Base-by-base conservation (phyloP, 2,329 filamentous ascomycete species). In the Xylariaceae sp. region DNA sequence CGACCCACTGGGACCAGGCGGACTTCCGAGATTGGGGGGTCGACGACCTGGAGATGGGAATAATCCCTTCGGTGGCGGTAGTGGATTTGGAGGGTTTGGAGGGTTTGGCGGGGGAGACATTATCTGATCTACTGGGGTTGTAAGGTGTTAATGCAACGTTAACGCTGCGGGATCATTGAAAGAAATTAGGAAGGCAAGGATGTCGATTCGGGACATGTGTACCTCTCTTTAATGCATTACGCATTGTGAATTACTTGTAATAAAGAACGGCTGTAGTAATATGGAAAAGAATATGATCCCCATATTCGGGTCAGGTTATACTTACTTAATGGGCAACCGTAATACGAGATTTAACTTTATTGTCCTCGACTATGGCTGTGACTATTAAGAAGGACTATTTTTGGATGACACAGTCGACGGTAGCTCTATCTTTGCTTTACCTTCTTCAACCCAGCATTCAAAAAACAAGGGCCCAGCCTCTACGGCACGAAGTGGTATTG, bases 1-100 rank as follows among this genome's bases (percentile, higher is more conserved):
- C 75, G 94, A 97, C 76, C 93, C 93, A 2, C 74, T 92, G 18
- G 89, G 89, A 0, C 91, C 91, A 0, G 87, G 88, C 0, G 77
- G 75, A 1, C 64, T 70, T 2, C 79, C 79, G 3, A 67, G 78
- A 39, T 75, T 79, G 43, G 75, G 76, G 5, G 78, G 79, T 6
- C 66, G 73, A 1, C 58, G 72, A 1, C 73, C 72, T 6, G 70
- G 71, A 5, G 62, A 72, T 30, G 68, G 75, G 20, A 67, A 69
- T 43, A 63, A 73, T 36, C 68, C 74, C 4, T 76, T 74, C 59
- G 76, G 75, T 13, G 71, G 69, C 3, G 57, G 48, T 11, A 67
- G 63, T 21, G 68, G 62, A 20, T 68, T 67, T 13, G 70, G 73
- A 8, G 69, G 72, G 0, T 72, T 72, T 40, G 62, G 60, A 10